Evolutionary conservation across 345 rosid genomes (phyloP).

Genomic region (Euclidium syriacum): DNA sequence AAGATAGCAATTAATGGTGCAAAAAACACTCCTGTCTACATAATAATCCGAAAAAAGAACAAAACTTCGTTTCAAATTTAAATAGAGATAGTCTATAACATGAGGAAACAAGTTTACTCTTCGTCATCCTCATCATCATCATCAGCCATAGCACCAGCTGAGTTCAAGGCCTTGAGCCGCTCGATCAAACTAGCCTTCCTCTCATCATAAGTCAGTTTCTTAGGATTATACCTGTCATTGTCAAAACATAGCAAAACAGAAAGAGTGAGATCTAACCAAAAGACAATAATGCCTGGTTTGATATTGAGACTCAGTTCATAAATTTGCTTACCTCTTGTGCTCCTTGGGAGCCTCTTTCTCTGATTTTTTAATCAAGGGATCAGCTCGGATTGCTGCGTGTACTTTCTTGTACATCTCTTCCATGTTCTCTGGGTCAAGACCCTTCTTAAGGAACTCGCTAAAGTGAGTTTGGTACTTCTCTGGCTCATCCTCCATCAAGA

Average conservation of each 20-base stretch:
- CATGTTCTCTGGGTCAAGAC: conserved; percentile 42
- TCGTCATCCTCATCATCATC: conserved; percentile 27
- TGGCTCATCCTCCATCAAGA: conserved; percentile 43
- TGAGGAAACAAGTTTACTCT: neutral
- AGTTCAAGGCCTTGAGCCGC: conserved; percentile 54
- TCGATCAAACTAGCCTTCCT: conserved; percentile 61
- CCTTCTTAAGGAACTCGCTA: conserved; percentile 45
- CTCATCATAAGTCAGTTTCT: conserved; percentile 74
- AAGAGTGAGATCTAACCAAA: neutral
- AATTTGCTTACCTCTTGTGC: conserved; percentile 45
- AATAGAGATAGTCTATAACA: neutral
- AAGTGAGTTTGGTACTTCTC: conserved; percentile 56
- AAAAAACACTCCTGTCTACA: neutral
- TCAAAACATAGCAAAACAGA: neutral
- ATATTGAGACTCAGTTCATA: neutral
- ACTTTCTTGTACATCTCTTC: conserved; percentile 62
- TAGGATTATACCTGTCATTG: conserved; percentile 34
- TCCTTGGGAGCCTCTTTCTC: conserved; percentile 47
- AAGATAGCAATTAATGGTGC: too few species aligned
- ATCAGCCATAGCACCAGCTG: conserved; percentile 36
- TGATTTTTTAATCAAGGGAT: conserved; percentile 40
- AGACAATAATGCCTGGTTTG: neutral
- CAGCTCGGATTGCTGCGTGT: conserved; percentile 61
- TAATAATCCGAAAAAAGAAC: neutral
- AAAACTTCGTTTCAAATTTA: neutral